Conservation (phyloP, 257 asterid genomes). For the Handroanthus guayacan region DNA sequence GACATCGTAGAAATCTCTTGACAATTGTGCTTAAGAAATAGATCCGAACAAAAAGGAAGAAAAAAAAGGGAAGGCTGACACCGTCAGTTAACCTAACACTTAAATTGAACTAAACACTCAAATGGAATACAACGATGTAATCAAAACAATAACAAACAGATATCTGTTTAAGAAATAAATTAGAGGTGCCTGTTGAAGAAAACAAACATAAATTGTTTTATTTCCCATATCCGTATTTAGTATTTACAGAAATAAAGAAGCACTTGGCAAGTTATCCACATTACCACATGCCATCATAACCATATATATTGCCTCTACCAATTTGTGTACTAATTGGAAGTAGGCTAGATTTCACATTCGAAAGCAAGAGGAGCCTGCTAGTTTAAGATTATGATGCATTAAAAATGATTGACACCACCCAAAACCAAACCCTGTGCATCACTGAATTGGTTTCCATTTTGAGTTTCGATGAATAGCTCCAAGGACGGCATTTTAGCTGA, state of each 20-base stretch:
- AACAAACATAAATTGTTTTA: background rate
- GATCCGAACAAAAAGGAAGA: conserved; percentile 9
- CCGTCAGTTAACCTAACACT: background rate
- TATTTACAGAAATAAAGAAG: conserved; percentile 3
- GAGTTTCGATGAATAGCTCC: background rate
- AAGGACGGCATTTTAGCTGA: background rate
- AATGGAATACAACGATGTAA: background rate
- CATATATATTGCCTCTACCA: background rate
- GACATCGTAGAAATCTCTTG: conserved; percentile 76
- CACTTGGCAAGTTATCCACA: background rate
- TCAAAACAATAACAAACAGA: background rate
- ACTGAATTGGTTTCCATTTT: background rate
- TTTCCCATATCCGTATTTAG: background rate
- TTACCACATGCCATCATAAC: background rate
- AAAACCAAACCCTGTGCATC: background rate
- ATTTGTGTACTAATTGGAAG: background rate
- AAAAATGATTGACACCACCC: background rate
- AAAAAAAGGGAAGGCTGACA: background rate
- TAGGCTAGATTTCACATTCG: background rate
- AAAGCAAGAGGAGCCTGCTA: background rate
- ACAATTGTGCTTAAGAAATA: conserved; percentile 50
- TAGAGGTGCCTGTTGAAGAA: background rate
- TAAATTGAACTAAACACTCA: background rate
- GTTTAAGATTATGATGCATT: background rate
- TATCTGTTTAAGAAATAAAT: background rate